Evolutionary conservation across 768 basidiomycete genomes (phyloP), one percentile per base, ranked within the genome.

Genomic region (Tylopilus intermedius): DNA sequence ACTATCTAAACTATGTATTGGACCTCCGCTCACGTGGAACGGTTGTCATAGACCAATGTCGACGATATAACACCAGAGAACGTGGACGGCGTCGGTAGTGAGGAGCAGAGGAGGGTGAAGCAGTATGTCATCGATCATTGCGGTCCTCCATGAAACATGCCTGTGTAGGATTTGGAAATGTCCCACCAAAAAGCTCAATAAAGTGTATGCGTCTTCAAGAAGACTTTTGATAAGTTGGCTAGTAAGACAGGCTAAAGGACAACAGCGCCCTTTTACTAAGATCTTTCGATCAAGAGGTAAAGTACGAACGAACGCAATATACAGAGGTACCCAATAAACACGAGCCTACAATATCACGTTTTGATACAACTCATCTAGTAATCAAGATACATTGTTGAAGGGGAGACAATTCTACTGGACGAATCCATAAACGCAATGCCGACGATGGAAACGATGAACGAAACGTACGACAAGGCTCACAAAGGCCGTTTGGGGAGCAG

Each of bases 41-140:
- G 30, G 18, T 51, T 27, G 5, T 52, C 22, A 14, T 27, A 95
- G 93, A 71, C 83, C 51, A 95, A 99, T 65, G 67, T 84, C 45
- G 95, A 99, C 49, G 81, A 82, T 22, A 80, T 87, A 69, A 83
- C 81, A n/a, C 87, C 95, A 18, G 95, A 98, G 71, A 80, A 90
- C 51, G 78, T 95, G 29, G 82, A 84, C 41, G 95, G 95, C 4
- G 92, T 97, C 0, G 91, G 92, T n/a, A 90, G 88, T 30, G 54
- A 58, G 43, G 94, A 96, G 71, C 94, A 96, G 74, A 86, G 79
- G 64, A 78, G 81, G 54, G 92, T 84, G 22, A 81, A 79, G 58
- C 76, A 80, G 53, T 90, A 94, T 73, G 83, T 96, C 42, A 74
- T 84, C 49, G 80, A 86, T 54, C 75, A 72, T 26, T 92, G 89